Evolutionary conservation across 1,284 basidiomycete genomes (phyloP), one percentile per base, ranked within the genome.

Genomic region (Athelia psychrophila): DNA sequence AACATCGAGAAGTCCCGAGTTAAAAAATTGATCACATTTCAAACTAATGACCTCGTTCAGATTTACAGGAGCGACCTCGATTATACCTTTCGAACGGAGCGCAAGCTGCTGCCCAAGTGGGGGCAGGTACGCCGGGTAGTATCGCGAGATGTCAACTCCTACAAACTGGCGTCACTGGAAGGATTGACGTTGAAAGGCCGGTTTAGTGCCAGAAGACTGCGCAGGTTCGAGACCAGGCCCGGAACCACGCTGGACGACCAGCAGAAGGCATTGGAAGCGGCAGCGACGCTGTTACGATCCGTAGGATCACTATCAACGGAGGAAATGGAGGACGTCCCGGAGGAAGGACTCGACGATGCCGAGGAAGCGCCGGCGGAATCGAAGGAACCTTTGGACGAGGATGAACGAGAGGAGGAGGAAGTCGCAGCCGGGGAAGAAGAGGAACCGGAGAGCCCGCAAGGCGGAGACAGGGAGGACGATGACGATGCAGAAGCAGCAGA

Each of bases 91-190:
- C 54, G 42, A 8, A 57, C 58, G 3, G 54, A 59, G 16, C 33
- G 56, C 19, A 67, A 66, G 44, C 50, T 67, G 0, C 20, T 56
- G 0, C 60, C 64, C 1, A 58, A 50, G 42, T 67, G 65, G 64
- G 65, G 62, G 2, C 16, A 18, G 19, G 63, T 63, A 12, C 30
- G 47, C 1, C 53, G 54, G 2, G 47, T 61, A 19, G 40, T 38
- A 12, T 19, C 27, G 5, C 40, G 51, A 10, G 15, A 50, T 3
- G 35, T 52, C 2, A 64, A 67, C 51, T 64, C 61, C 1, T 67
- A 67, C 54, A 35, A 23, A 10, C 52, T 66, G 9, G 53, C 59
- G 35, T 55, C 47, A 3, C 33, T 61, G 3, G 50, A 55, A 10
- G 60, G 46, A 5, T 22, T 2, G 5, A 40, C 53, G 10, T 47